A percentile compares a stretch with the other conserved stretches of the same genome.
Conservation (phyloP, 2,329 filamentous ascomycete species). For the Colletotrichum spinosum region DNA sequence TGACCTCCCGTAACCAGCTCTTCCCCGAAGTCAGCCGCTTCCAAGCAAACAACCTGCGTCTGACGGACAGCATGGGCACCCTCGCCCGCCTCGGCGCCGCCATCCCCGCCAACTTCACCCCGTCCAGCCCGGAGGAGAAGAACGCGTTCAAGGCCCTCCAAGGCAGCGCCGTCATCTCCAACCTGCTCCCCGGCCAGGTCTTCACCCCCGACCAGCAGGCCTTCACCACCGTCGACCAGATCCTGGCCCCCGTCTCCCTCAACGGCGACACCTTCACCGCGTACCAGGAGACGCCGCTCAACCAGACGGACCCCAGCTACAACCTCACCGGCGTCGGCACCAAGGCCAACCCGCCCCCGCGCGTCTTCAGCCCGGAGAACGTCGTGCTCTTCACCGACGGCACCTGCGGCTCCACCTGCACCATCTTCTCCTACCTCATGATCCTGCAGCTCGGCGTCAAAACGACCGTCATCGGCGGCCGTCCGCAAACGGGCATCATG, state of each 20-base stretch:
- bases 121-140: conserved; percentile 49
- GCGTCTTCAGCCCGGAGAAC: conserved; percentile 63
- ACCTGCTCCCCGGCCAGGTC: conserved; percentile 60
- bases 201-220: conserved; percentile 54
- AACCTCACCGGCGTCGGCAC: conserved; percentile 56
- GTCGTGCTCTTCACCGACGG: conserved; percentile 66
- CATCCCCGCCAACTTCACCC: conserved; percentile 46
- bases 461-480: conserved; percentile 61
- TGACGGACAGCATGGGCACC: conserved; percentile 58
- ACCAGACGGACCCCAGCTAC: conserved; percentile 47
- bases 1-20: conserved; percentile 44
- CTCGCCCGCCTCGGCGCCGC: conserved; percentile 52
- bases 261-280: conserved; percentile 62
- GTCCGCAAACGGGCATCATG: conserved; percentile 55
- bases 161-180: conserved; percentile 56
- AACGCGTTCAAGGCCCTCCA: conserved; percentile 58
- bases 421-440: conserved; percentile 66
- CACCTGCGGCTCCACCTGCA: conserved; percentile 66
- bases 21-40: conserved; percentile 64
- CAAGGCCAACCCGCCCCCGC: conserved; percentile 53
- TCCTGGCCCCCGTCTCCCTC: conserved; percentile 48
- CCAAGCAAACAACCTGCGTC: conserved; percentile 62
- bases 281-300: conserved; percentile 55
- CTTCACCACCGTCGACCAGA: conserved; percentile 45
- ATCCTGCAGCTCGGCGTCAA: conserved; percentile 60